Conservation (phyloP, 129 eudicot genomes). For the Lactuca sativa region DNA sequence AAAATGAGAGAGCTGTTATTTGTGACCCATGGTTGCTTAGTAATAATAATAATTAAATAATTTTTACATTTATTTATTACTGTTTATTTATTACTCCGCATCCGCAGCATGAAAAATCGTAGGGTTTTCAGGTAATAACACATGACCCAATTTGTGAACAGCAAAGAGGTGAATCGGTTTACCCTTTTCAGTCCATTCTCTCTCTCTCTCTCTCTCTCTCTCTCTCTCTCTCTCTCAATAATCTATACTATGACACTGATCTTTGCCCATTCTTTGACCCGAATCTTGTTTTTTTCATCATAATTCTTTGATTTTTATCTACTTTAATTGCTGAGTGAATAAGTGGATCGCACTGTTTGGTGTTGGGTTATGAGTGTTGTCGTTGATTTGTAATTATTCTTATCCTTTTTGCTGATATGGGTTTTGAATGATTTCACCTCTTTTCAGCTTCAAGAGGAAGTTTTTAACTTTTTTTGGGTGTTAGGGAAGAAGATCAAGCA, state of each 20-base stretch:
- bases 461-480: slow-evolving; percentile 29
- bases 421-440: slow-evolving; percentile 42
- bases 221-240: neutral
- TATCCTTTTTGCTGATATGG: slow-evolving; percentile 29
- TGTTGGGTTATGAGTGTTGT: slow-evolving; percentile 5
- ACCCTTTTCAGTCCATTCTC: neutral
- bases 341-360: slow-evolving; percentile 15
- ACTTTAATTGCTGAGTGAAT: neutral
- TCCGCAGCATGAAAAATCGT: neutral
- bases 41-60: no score
- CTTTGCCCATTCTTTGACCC: slow-evolving; percentile 8
- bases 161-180: neutral
- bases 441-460: slow-evolving; percentile 38
- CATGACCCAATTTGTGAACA: neutral
- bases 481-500: slow-evolving; percentile 35
- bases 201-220: no score
- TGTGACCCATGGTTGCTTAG: no score
- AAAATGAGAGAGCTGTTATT: no score
- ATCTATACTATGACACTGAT: slow-evolving; percentile 3
- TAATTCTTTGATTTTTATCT: slow-evolving; percentile 7
- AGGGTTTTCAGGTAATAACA: neutral
- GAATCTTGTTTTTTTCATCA: slow-evolving; percentile 15
- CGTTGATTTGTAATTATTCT: slow-evolving; percentile 10
- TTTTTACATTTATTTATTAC: no score
- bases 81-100: neutral